Base-by-base conservation (phyloP, 495 filamentous ascomycete genomes). In the Hypoxylon lenormandii region DNA sequence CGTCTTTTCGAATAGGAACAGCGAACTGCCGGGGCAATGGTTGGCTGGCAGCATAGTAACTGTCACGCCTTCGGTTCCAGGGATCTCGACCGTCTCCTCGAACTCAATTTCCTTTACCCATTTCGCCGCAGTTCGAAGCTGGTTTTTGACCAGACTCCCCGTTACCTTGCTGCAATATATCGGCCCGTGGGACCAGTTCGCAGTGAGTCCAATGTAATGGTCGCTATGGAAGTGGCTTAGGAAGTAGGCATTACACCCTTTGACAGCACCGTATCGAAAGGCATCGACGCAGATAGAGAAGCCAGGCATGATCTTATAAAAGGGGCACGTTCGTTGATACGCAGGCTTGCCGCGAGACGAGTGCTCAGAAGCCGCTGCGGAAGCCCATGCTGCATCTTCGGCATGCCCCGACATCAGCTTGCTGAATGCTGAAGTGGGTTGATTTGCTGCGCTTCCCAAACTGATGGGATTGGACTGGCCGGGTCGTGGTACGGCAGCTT, bases 141-240 rank as follows among this genome's bases (percentile, higher is more conserved):
- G 92, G 59, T 88, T 89, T 49, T 91, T 87, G 3, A 99, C 93
- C 2, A 99, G 85, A 66, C 96, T 96, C 0, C 83, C 95, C 0
- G 95, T 99, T 6, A 95, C 91, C 61, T 88, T 89, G 69, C 94
- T 97, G 80, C 96, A 98, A 70, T 96, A 99, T 37, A 99, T 98
- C 1, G 93, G 94, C 0, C 95, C 95, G 74, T 98, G 94, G 54
- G 83, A 86, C 95, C 95, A 99, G 46, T 84, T 91, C 8, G 89
- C 87, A 19, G 90, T 94, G 3, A 99, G 83, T 0, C 95, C 95
- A 30, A 97, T 86, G 75, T 99, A 99, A 72, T 99, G 95, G 74
- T 99, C 95, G 64, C 91, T 96, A 78, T 99, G 95, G 68, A 97
- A 99, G 74, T 99, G 95, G 67, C 92, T 97, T 22, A 99, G 85